phyloP scores from a whole-genome alignment of 176 grass and related monocot genomes.

The Alopecurus myosuroides region DNA sequence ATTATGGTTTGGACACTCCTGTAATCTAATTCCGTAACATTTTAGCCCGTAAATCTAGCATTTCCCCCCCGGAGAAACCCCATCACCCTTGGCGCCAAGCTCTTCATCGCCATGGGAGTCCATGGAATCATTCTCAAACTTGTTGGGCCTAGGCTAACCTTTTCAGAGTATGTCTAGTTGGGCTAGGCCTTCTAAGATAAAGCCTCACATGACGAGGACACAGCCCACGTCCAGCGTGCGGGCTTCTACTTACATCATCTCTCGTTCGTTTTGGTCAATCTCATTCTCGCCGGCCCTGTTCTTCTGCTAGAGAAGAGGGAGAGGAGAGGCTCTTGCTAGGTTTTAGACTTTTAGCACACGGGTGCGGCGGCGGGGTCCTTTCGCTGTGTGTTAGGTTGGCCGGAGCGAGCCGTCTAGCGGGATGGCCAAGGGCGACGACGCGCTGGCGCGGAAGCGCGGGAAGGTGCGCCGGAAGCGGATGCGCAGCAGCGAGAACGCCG shows the following conservation, averaged over 20 bases:
- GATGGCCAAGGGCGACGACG: constrained; percentile 93
- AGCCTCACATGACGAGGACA: background rate
- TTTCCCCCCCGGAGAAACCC: too few relatives aligned
- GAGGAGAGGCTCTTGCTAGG: constrained; percentile 21
- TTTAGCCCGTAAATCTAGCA: too few relatives aligned
- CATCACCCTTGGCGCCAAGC: too few relatives aligned
- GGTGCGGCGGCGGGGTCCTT: background rate
- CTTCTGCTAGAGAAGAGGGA: background rate
- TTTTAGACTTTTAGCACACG: too few relatives aligned
- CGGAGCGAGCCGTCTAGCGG: background rate
- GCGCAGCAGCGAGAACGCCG: constrained; percentile 67
- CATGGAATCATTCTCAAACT: too few relatives aligned
- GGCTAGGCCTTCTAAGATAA: background rate
- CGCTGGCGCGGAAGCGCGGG: constrained; percentile 61
- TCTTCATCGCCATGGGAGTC: too few relatives aligned
- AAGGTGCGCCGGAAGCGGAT: constrained; percentile 66
- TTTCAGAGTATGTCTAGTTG: background rate
- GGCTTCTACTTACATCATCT: background rate
- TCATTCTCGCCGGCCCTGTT: background rate
- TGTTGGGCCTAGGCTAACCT: too few relatives aligned
- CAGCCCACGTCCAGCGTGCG: background rate
- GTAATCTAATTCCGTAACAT: too few relatives aligned
- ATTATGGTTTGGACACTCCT: too few relatives aligned
- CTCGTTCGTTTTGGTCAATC: background rate
- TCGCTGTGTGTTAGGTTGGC: background rate